Percentiles rank a stretch among this genome's conserved stretches.
Conservation (phyloP, 2,329 filamentous ascomycete genomes). For the Diplodia sapinea region DNA sequence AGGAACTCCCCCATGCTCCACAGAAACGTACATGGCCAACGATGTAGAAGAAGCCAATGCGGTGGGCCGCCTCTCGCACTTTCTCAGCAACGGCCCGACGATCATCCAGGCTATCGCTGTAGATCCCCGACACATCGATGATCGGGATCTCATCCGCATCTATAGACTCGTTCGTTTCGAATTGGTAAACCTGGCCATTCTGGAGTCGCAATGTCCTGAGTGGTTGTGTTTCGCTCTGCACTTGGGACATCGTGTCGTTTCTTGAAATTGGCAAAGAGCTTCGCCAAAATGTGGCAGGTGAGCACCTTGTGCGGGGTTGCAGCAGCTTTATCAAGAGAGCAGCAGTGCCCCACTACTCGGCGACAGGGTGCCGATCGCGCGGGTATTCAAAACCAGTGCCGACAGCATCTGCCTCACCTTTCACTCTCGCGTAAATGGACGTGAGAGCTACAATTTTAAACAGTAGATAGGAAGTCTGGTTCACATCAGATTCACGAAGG, state of each 20-base stretch:
- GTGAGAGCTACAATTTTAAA: neutral
- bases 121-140: conserved; percentile 34
- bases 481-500: too few relatives aligned
- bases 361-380: conserved; percentile 10
- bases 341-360: neutral
- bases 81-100: conserved; percentile 34
- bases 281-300: neutral
- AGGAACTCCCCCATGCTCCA: neutral
- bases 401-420: neutral
- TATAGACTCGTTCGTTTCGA: conserved; percentile 33
- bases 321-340: conserved; percentile 5
- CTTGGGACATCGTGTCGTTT: neutral
- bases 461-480: neutral
- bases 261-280: neutral
- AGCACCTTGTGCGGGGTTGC: neutral
- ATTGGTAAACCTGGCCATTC: conserved; percentile 34
- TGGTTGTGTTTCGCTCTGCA: neutral
- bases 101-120: conserved; percentile 32
- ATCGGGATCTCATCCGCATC: conserved; percentile 36
- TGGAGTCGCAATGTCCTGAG: conserved; percentile 32
- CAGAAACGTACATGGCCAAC: conserved; percentile 31
- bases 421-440: neutral
- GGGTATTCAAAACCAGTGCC: neutral
- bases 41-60: conserved; percentile 35
- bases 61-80: conserved; percentile 31